phyloP scores from a whole-genome alignment of 495 filamentous ascomycete genomes.

The Evernia prunastri region DNA sequence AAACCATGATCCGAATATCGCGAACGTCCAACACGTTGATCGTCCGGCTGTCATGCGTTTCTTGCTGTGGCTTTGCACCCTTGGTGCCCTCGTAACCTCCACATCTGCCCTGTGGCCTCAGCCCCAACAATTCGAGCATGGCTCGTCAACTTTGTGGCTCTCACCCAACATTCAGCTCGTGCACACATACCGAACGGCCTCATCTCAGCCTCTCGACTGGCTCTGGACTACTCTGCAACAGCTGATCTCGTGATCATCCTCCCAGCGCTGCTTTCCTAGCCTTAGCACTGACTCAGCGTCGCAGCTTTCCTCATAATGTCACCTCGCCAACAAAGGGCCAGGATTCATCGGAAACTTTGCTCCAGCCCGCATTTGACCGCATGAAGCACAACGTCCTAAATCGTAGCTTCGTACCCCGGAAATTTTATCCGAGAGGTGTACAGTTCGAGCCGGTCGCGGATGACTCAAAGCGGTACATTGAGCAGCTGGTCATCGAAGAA shows the following conservation, averaged over 20 bases:
- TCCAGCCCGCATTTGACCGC: slow-evolving; percentile 38
- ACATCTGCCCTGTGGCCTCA: slow-evolving; percentile 23
- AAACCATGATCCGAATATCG: background rate
- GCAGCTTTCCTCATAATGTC: background rate
- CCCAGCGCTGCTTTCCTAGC: background rate
- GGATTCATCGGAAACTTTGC: slow-evolving; percentile 26
- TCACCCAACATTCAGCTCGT: slow-evolving; percentile 8
- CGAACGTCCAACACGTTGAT: background rate
- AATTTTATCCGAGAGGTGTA: slow-evolving; percentile 54
- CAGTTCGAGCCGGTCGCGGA: slow-evolving; percentile 53
- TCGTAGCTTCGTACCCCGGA: slow-evolving; percentile 65
- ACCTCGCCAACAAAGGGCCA: background rate
- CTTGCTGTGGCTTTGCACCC: background rate
- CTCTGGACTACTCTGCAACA: slow-evolving; percentile 10
- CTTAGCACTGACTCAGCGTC: background rate
- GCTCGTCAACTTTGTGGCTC: slow-evolving; percentile 19
- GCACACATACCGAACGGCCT: background rate
- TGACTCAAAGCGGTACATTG: slow-evolving; percentile 31
- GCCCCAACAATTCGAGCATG: slow-evolving; percentile 15
- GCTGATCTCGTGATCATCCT: background rate
- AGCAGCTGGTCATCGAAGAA: slow-evolving; percentile 33
- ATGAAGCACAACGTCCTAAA: slow-evolving; percentile 50
- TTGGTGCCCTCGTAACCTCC: background rate
- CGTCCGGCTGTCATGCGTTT: background rate
- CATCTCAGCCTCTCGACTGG: slow-evolving; percentile 10